Conservation (phyloP, 108 stramenopile species). For the Stephanodiscus minutulus region DNA sequence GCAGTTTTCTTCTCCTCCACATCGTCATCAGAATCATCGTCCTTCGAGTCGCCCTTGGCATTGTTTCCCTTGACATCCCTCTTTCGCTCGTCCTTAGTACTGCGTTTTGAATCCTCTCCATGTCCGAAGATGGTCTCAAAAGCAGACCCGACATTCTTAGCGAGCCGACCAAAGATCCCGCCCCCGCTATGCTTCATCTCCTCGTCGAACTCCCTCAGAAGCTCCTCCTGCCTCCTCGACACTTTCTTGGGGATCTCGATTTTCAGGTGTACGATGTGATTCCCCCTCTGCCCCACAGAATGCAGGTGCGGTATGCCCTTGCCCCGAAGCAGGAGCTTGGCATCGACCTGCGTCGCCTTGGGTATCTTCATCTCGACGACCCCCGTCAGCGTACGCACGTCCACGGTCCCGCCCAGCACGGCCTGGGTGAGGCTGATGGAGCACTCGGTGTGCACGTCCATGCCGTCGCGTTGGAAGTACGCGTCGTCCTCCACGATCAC, state of each 20-base stretch:
- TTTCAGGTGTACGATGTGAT: constrained; percentile 94
- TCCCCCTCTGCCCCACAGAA: constrained; percentile 69
- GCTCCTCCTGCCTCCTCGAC: constrained; percentile 88
- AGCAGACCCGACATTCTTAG: constrained; percentile 73
- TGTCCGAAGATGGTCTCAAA: constrained; percentile 72
- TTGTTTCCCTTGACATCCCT: constrained; percentile 12
- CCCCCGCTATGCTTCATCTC: constrained; percentile 63
- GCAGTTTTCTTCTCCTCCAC: constrained; percentile 46
- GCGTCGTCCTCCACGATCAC: constrained; percentile 86
- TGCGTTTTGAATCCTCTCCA: constrained; percentile 39
- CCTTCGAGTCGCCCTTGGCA: constrained; percentile 16
- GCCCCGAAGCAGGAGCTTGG: constrained; percentile 90
- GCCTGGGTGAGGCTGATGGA: constrained; percentile 84
- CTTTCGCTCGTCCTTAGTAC: constrained; percentile 30
- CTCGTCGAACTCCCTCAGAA: constrained; percentile 91
- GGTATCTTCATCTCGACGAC: constrained; percentile 96
- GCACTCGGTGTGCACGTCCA: constrained; percentile 82
- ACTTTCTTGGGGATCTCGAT: constrained; percentile 91
- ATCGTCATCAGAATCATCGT: constrained; percentile 31
- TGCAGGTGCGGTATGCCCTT: constrained; percentile 87
- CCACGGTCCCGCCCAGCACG: constrained; percentile 91
- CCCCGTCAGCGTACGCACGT: constrained; percentile 94
- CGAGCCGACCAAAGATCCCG: constrained; percentile 70
- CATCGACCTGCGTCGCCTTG: constrained; percentile 88
- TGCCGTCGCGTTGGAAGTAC: constrained; percentile 89